Percentiles rank a stretch among this genome's conserved stretches.
Conservation (phyloP, 129 eudicot genomes). For the Daucus carota region DH1_v3.0 NC_030386.2:40000501-40001000, state of each 20-base stretch:
- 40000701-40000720: slow-evolving; percentile 36
- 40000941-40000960: neutral
- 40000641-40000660: slow-evolving; percentile 37
- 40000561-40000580: slow-evolving; percentile 35
- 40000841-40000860: slow-evolving; percentile 69
- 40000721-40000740: neutral
- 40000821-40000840: slow-evolving; percentile 72
- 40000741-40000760: neutral
- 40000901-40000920: slow-evolving; percentile 52
- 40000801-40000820: slow-evolving; percentile 60
- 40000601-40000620: slow-evolving; percentile 37
- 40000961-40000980: neutral
- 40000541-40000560: slow-evolving; percentile 49
- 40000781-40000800: slow-evolving; percentile 92
- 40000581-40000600: slow-evolving; percentile 38
- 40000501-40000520: slow-evolving; percentile 64
- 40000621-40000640: slow-evolving; percentile 55
- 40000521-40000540: slow-evolving; percentile 63
- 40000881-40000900: slow-evolving; percentile 52
- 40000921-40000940: slow-evolving; percentile 22
- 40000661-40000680: slow-evolving; percentile 44
- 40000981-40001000: neutral
- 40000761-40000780: neutral
- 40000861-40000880: slow-evolving; percentile 71
- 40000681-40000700: slow-evolving; percentile 71